phyloP scores from a whole-genome alignment of 495 filamentous ascomycete species.

The Xylaria cubensis region DNA sequence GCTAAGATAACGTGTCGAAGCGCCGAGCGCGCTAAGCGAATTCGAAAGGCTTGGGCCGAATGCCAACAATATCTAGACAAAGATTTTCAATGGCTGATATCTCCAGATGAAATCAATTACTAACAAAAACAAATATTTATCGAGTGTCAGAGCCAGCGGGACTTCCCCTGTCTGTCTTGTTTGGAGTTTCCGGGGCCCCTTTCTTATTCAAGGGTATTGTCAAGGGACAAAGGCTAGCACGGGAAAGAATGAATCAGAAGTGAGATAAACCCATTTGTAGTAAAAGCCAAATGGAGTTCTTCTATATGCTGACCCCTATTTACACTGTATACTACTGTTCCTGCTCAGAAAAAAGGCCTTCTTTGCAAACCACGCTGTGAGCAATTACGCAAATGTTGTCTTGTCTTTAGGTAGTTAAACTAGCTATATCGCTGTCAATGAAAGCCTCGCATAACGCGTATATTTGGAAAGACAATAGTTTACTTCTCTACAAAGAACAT shows the following conservation, averaged over 20 bases:
- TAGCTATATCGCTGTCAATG: no score
- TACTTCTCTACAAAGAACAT: no score
- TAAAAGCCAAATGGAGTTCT: background rate
- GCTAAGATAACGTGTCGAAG: background rate
- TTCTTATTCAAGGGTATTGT: background rate
- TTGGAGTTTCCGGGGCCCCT: background rate
- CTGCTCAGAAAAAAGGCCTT: no score
- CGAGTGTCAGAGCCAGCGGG: background rate
- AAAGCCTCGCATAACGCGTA: no score
- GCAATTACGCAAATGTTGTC: no score
- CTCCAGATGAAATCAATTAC: background rate
- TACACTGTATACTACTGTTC: no score
- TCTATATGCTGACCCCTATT: background rate
- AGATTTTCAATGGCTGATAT: background rate
- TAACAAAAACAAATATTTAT: background rate
- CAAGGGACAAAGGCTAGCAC: background rate
- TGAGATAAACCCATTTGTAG: background rate
- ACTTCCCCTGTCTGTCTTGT: background rate
- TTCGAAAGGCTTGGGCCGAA: slow-evolving; percentile 2
- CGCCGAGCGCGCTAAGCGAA: background rate
- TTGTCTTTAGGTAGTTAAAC: no score
- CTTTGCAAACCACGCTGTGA: no score
- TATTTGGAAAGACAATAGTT: no score
- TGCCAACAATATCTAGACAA: background rate
- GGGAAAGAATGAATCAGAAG: background rate